phyloP scores from a whole-genome alignment of 225 moss, liverwort and hornwort species.

The Pleurozium schreberi region DNA sequence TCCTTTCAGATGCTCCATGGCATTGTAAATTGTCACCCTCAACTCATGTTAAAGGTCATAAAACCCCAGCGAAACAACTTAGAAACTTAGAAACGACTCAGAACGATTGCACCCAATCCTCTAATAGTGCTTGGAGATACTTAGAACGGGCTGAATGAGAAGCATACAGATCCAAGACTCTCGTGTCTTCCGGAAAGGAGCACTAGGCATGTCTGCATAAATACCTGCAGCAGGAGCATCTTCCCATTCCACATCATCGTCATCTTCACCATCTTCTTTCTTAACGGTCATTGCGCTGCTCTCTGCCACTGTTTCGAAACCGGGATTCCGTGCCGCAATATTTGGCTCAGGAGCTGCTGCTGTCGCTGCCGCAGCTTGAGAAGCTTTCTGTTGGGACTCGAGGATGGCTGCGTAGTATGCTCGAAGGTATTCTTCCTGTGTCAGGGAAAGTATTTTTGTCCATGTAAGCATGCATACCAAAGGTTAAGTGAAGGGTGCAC shows the following conservation, averaged over 20 bases:
- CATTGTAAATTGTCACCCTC: neutral
- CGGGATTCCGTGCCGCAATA: neutral
- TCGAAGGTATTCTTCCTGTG: constrained; percentile 81
- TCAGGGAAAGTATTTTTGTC: neutral
- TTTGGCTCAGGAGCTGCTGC: constrained; percentile 5
- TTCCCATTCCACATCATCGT: constrained; percentile 93
- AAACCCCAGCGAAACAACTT: neutral
- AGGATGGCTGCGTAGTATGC: constrained; percentile 82
- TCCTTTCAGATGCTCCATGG: neutral
- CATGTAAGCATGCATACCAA: neutral
- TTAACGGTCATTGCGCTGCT: constrained; percentile 1
- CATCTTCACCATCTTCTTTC: constrained; percentile 48
- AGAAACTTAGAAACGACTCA: neutral
- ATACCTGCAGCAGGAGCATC: constrained; percentile 68
- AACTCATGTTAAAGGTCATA: neutral
- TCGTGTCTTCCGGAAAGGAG: neutral
- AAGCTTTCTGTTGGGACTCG: constrained; percentile 39
- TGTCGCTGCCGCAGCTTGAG: constrained; percentile 18
- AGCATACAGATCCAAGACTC: neutral
- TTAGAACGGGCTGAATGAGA: neutral
- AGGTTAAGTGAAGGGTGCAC: neutral
- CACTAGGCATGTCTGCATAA: neutral
- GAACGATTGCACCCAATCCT: neutral
- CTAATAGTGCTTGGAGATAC: neutral
- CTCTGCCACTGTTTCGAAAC: constrained; percentile 11